Base-by-base conservation (phyloP, 768 basidiomycete genomes). In the Amanita brunnescens region DNA sequence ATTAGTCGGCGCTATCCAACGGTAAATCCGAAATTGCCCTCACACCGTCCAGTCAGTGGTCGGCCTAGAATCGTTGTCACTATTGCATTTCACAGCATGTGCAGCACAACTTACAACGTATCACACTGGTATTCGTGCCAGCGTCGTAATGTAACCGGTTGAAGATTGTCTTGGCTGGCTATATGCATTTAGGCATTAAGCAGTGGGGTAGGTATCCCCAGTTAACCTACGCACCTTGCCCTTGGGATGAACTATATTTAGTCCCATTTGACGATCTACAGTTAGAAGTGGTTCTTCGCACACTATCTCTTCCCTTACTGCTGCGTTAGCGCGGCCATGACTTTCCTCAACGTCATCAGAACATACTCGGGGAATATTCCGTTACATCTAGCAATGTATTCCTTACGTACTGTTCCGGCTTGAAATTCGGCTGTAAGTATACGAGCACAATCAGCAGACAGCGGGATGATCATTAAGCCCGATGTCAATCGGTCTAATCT, bases 201-300 rank as follows among this genome's bases (percentile, higher is more conserved):
- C 21, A 42, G 49, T 35, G 16, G 35, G 32, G 35, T 35, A n/a
- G n/a, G n/a, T 35, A 37, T 30, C 30, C 39, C 30, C 18, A 21
- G 12, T 4, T 7, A 21, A 47, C 46, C 33, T 16, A 51, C 67
- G 33, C 59, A 91, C 92, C 76, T 97, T 93, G 38, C 96, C 96
- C 51, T 94, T 83, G 0, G 94, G 91, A 61, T 96, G 91, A 13
- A 97, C 90, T 47, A 98, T 86, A 54, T 97, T 97, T 41, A 99
- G 67, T 3, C 96, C 96, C 84, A 97, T 93, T 63, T 97, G 94
- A 47, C 93, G 77, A 67, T 99, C 96, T 1, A 97, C 83, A 0
- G 92, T 93, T 52, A 99, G 66, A 6, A 99, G 68, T 1, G 92
- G 90, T 61, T 91, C 74, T 54, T 94, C 90, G 54, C 92, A 92